Conservation (phyloP, 2,329 filamentous ascomycete genomes). For the Claviceps sp. region DNA sequence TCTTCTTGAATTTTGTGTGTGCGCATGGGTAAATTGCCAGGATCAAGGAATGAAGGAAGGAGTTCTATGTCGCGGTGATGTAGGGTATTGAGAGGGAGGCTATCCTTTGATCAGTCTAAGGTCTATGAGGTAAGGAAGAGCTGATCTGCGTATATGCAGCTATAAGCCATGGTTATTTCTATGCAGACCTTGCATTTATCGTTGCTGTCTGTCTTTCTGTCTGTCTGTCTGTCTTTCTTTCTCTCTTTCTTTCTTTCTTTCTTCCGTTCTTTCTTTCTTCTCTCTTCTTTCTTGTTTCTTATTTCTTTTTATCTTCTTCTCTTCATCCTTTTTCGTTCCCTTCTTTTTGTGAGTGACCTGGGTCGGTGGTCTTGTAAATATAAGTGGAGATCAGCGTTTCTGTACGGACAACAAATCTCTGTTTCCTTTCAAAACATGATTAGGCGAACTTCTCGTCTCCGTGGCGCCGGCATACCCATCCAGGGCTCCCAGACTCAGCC, state of each 20-base stretch:
- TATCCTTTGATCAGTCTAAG: not conserved
- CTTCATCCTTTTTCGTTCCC: not conserved
- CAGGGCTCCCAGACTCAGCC: constrained; percentile 24
- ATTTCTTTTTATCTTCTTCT: not conserved
- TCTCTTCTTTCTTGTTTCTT: too few species aligned
- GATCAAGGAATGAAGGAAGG: not conserved
- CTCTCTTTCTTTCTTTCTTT: not conserved
- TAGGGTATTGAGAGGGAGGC: not conserved
- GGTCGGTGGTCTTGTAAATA: not conserved
- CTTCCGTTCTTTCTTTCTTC: too few species aligned
- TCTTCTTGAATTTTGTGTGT: not conserved
- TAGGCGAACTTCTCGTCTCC: constrained; percentile 14
- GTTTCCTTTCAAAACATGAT: constrained; percentile 16
- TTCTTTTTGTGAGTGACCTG: not conserved
- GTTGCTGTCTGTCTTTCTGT: too few species aligned
- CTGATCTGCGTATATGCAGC: not conserved
- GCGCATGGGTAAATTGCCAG: not conserved
- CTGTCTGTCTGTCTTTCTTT: too few species aligned
- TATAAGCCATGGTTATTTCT: too few species aligned
- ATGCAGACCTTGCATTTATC: too few species aligned
- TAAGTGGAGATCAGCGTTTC: constrained; percentile 15
- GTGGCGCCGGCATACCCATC: constrained; percentile 28
- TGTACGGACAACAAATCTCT: constrained; percentile 17
- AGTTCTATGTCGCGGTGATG: constrained; percentile 5
- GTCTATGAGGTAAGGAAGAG: constrained; percentile 1